Base-by-base conservation (phyloP, 2,329 filamentous ascomycete genomes). In the Trichoderma gracile region DNA sequence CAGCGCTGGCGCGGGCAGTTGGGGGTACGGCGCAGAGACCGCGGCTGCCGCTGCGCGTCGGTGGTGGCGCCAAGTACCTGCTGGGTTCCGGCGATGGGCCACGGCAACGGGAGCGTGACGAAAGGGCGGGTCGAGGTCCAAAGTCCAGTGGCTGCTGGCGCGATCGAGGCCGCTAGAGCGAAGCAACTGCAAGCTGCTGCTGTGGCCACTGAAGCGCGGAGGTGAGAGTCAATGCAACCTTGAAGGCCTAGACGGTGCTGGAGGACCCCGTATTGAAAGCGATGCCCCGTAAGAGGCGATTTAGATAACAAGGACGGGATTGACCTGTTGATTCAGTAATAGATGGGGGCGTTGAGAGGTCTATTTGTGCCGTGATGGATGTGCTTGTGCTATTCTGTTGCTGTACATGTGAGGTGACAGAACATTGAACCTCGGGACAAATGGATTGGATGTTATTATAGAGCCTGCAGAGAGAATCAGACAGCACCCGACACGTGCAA, bases 61-160 rank as follows among this genome's bases (percentile, higher is more conserved):
- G 40, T 17, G 17, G 47, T 21, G 46, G 47, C 47, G 49, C 49
- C 21, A 45, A 25, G 40, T 52, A 52, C 27, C 49, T 6, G 49
- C 3, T n/a, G 49, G n/a, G 40, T 45, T 15, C 58, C 49, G 33
- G 40, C 21, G 17, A 45, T 62, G 58, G 58, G 58, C 58, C 58
- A 62, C 58, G 58, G 58, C 58, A 62, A 61, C 58, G 58, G 58
- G 58, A 61, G 49, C 58, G 58, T 62, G 58, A 62, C 58, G 58
- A 62, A 45, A 62, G 49, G 58, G 58, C 58, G 58, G 58, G 58
- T 62, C 58, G 58, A 38, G 33, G 8, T 23, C 46, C 27, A 1
- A 30, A 9, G 27, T 47, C 27, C 53, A 49, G 49, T 62, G 47
- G 49, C 47, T 45, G 40, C 38, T 57, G 54, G 54, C 54, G 54